phyloP scores from a whole-genome alignment of 352 stramenopile genomes.

The Phytophthora ohioensis region DNA sequence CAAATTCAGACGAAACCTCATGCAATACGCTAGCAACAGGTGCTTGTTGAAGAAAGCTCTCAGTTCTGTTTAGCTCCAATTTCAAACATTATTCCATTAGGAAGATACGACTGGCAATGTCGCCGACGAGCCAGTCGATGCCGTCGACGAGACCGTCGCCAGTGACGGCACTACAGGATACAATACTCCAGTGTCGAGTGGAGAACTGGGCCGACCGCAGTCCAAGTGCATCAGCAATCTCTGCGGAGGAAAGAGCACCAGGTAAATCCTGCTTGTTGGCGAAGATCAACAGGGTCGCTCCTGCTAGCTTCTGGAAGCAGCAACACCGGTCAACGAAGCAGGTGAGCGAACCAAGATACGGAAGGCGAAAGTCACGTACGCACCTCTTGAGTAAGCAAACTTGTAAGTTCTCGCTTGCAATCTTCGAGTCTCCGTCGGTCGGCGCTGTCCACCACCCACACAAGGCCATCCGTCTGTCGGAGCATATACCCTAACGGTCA shows the following conservation, averaged over 20 bases:
- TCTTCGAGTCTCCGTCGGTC: conserved; percentile 95
- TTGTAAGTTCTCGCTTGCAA: conserved; percentile 92
- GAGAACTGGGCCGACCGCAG: conserved; percentile 86
- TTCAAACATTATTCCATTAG: conserved; percentile 79
- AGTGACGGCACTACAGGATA: conserved; percentile 98
- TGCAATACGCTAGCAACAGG: background rate
- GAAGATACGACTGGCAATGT: conserved; percentile 97
- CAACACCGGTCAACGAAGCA: too few relatives aligned
- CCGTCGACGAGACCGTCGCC: conserved; percentile 95
- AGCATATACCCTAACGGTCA: background rate
- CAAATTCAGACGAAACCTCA: background rate
- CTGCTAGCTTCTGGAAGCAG: conserved; percentile 93
- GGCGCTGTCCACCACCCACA: conserved; percentile 99
- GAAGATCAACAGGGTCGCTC: conserved; percentile 99
- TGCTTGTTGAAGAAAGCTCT: background rate
- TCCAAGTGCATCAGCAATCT: conserved; percentile 93
- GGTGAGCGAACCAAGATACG: background rate
- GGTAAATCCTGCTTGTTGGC: conserved; percentile 99
- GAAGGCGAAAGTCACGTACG: background rate
- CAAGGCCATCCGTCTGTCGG: conserved; percentile 96
- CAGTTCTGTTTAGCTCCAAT: background rate
- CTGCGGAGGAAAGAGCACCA: conserved; percentile 88
- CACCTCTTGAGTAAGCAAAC: conserved; percentile 91
- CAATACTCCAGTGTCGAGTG: conserved; percentile 89
- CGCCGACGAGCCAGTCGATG: conserved; percentile 98